Evolutionary conservation across 2,329 filamentous ascomycete genomes (phyloP).

Genomic region (Pyrenochaeta sp.): DNA sequence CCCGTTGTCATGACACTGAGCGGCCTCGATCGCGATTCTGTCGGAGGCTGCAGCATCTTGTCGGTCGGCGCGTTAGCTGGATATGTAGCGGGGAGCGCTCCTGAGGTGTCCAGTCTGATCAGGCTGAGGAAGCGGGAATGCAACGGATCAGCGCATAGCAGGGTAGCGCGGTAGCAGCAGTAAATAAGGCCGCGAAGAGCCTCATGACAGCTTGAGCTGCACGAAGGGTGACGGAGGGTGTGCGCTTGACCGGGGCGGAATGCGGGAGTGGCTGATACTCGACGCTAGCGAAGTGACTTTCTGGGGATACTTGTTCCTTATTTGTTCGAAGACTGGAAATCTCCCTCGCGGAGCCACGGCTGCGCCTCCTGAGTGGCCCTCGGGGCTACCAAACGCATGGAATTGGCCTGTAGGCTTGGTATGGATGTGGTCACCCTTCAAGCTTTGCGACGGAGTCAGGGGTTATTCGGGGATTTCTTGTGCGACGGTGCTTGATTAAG

Average conservation of each 20-base stretch:
- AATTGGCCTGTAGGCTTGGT: slow-evolving; percentile 10
- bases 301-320: slow-evolving; percentile 18
- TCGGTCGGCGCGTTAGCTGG: slow-evolving; percentile 23
- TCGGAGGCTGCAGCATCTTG: slow-evolving; percentile 41
- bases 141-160: slow-evolving; percentile 24
- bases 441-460: slow-evolving; percentile 9
- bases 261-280: slow-evolving; percentile 42
- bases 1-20: slow-evolving; percentile 46
- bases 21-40: slow-evolving; percentile 38
- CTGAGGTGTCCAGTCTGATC: slow-evolving; percentile 12
- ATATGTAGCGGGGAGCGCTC: slow-evolving; percentile 19
- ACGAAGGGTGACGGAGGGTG: slow-evolving; percentile 11
- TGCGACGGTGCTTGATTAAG: slow-evolving; percentile 6
- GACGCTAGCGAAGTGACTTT: slow-evolving; percentile 4
- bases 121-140: slow-evolving; percentile 10
- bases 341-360: slow-evolving; percentile 13
- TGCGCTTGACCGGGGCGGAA: slow-evolving; percentile 16
- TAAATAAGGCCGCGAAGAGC: slow-evolving; percentile 38
- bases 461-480: slow-evolving; percentile 1
- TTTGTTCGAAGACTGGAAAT: slow-evolving; percentile 16
- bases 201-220: slow-evolving; percentile 31
- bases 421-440: slow-evolving; percentile 4
- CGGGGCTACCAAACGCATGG: background rate
- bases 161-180: slow-evolving; percentile 22
- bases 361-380: slow-evolving; percentile 20